Base-by-base conservation (phyloP, 106 monocot genomes). In the Dendrobium officinale region DNA sequence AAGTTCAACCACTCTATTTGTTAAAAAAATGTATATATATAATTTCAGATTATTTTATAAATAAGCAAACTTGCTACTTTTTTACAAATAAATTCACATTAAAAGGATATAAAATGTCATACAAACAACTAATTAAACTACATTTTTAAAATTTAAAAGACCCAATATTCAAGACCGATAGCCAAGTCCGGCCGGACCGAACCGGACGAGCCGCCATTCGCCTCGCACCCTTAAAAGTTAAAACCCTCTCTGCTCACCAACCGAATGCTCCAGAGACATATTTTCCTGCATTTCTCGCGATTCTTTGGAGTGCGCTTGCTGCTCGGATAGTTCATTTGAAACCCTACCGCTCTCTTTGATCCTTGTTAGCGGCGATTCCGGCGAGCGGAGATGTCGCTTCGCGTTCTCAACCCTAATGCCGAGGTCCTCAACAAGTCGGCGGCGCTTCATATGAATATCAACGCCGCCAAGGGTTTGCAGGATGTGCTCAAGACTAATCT, bases 401-500 rank as follows among this genome's bases (percentile, higher is more conserved):
- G 93, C 11, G 84, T 96, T 70, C 79, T 96, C 80, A 96, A 96
- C 78, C 95, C 95, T 37, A 91, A 96, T 49, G 95, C 95, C 54
- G 93, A 96, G 91, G 93, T 96, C 73, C 93, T 96, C 33, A 96
- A 96, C 88, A 93, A 96, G 78, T 93, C 91, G 68, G 93, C 91
- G 84, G 95, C 95, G 79, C 86, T 96, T 43, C 95, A 93, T 86
- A 96, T 93, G 95, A 96, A 86, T 85, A 93, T 96, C 88, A 96
- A 96, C 85, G 95, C 95, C 85, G 95, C 95, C 79, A 96, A 91
- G 72, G 95, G 95, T 42, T 86, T 96, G 19, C 95, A 96, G 81
- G 95, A 96, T 40, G 95, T 96, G 58, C 93, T 96, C 88, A 96
- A 91, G 86, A 91, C 95, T 72, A 96, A 93, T 80, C 95, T 96